Conservation (phyloP, 2,329 filamentous ascomycete species). For the Fusarium chlamydosporum region DNA sequence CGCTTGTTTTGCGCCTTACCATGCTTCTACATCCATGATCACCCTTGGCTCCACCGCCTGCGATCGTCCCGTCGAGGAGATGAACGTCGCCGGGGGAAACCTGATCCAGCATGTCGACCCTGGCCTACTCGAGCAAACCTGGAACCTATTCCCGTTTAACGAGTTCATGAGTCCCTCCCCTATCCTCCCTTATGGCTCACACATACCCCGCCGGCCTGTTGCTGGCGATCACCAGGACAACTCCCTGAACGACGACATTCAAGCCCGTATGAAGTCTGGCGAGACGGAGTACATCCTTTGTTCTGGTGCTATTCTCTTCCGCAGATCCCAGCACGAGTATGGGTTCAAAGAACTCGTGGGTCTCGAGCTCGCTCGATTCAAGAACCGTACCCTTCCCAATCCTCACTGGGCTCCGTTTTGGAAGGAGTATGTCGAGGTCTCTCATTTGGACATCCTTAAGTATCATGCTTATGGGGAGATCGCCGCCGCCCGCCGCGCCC, state of each 20-base stretch:
- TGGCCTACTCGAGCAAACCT: not conserved
- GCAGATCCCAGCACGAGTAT: no score
- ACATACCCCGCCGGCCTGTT: not conserved
- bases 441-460: not conserved
- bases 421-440: not conserved
- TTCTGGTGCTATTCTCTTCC: no score
- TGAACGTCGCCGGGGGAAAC: no score
- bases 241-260: no score
- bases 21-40: fast-evolving
- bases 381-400: not conserved
- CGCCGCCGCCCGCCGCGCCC: not conserved
- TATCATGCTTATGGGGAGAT: not conserved
- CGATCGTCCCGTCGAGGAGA: not conserved
- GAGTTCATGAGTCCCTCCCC: fast-evolving
- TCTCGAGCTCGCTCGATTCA: not conserved
- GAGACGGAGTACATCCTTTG: no score
- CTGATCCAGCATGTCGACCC: not conserved
- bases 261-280: no score
- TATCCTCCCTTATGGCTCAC: fast-evolving
- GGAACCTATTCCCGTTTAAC: slow-evolving; percentile 5
- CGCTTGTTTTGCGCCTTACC: fast-evolving
- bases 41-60: not conserved
- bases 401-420: not conserved
- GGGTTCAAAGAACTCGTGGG: no score
- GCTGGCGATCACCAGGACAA: no score